Conservation (phyloP, 768 basidiomycete species). For the Suillus bovinus region DNA sequence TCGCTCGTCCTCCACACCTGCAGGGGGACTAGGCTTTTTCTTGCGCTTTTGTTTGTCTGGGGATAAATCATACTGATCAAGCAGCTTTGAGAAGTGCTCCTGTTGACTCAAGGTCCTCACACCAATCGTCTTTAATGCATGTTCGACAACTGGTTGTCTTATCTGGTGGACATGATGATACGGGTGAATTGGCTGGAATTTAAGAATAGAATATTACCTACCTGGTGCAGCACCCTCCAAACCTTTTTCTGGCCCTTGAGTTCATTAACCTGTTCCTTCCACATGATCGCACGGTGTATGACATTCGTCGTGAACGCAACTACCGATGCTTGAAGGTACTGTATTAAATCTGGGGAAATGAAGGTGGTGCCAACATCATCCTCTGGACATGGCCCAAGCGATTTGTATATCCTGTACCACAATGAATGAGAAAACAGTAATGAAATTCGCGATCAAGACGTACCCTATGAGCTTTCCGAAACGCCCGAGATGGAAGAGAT, state of each 20-base stretch:
- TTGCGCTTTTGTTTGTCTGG: conserved; percentile 7
- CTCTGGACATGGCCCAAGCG: conserved; percentile 26
- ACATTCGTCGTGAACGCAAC: conserved; percentile 53
- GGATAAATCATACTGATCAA: conserved; percentile 20
- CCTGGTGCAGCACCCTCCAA: conserved; percentile 42
- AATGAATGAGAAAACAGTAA: conserved; percentile 19
- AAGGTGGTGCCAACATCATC: conserved; percentile 22
- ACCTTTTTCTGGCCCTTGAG: conserved; percentile 61
- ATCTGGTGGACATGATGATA: conserved; percentile 37
- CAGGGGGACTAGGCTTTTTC: conserved; percentile 2
- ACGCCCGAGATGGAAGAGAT: conserved; percentile 38
- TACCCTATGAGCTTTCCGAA: conserved; percentile 44
- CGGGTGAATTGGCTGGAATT: not conserved
- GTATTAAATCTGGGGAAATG: conserved; percentile 41
- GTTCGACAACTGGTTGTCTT: conserved; percentile 42
- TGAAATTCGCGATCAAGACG: conserved; percentile 26
- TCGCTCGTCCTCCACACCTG: conserved; percentile 20
- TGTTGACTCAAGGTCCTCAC: conserved; percentile 37
- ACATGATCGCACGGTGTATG: conserved; percentile 50
- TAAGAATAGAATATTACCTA: not conserved
- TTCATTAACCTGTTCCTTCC: conserved; percentile 57
- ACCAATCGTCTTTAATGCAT: conserved; percentile 51
- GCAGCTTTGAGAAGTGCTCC: conserved; percentile 41
- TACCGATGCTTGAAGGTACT: conserved; percentile 44
- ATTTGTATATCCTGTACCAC: conserved; percentile 25